Evolutionary conservation across 441 rosid genomes (phyloP).

Genomic region (Adansonia rubrostipa): DNA sequence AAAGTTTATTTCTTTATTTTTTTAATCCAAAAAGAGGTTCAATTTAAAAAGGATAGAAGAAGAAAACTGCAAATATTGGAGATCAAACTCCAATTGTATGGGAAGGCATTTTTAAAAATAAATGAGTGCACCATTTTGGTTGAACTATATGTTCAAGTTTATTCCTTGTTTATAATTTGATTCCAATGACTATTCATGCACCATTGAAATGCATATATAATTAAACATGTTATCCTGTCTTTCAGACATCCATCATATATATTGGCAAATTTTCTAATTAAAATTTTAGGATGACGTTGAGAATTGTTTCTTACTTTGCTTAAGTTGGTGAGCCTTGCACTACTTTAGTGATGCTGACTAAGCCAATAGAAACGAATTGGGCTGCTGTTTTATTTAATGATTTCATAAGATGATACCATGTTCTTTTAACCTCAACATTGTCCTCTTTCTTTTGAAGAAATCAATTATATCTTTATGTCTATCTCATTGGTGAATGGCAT

Average conservation of each 20-base stretch:
- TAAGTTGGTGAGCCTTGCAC: not conserved
- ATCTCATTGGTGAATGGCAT: not conserved
- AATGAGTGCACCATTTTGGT: too few species aligned
- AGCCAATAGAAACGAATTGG: constrained; percentile 9
- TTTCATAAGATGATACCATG: not conserved
- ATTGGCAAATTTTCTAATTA: not conserved
- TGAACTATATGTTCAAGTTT: too few species aligned
- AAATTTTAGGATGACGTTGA: not conserved
- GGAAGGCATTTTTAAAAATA: too few species aligned
- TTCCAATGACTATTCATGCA: not conserved
- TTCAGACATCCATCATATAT: not conserved
- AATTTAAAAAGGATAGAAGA: too few species aligned
- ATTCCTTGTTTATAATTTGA: too few species aligned
- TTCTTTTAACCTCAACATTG: constrained; percentile 17
- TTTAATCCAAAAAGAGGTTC: too few species aligned
- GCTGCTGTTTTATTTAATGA: constrained; percentile 7
- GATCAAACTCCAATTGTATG: too few species aligned
- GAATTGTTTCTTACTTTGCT: not conserved
- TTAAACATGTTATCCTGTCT: not conserved
- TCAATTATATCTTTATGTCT: not conserved
- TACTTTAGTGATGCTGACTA: constrained; percentile 17
- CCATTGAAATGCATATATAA: not conserved
- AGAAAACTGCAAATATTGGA: too few species aligned
- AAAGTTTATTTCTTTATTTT: too few species aligned
- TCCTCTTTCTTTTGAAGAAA: constrained; percentile 1